phyloP scores from a whole-genome alignment of 2,329 filamentous ascomycete genomes.

The Epichloe sibirici region DNA sequence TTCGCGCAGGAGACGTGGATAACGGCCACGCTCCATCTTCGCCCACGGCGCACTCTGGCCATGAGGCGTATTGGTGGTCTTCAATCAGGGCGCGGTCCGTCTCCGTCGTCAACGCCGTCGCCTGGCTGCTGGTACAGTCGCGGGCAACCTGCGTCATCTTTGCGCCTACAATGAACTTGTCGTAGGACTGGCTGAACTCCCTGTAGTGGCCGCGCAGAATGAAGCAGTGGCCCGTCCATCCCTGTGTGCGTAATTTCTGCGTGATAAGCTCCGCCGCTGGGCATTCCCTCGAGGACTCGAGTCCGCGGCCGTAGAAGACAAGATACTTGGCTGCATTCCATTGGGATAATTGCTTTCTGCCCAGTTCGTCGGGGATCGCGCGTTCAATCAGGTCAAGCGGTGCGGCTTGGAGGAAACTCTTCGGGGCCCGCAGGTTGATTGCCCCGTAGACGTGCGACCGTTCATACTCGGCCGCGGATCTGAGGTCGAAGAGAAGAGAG shows the following conservation, averaged over 20 bases:
- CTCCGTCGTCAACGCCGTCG: constrained; percentile 8
- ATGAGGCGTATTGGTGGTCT: constrained; percentile 28
- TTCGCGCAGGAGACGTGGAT: constrained; percentile 26
- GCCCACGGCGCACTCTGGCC: constrained; percentile 30
- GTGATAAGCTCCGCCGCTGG: constrained; percentile 33
- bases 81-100: constrained; percentile 18
- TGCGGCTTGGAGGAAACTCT: constrained; percentile 34
- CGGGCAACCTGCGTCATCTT: constrained; percentile 30
- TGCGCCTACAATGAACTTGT: constrained; percentile 34
- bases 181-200: constrained; percentile 41
- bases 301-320: constrained; percentile 39
- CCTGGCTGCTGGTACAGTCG: constrained; percentile 23
- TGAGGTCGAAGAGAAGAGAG: constrained; percentile 37
- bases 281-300: constrained; percentile 39
- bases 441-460: constrained; percentile 39
- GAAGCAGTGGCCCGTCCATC: constrained; percentile 40
- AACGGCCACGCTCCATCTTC: constrained; percentile 28
- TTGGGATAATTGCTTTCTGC: constrained; percentile 31
- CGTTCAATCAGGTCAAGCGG: constrained; percentile 39
- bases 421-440: constrained; percentile 38
- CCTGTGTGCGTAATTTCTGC: constrained; percentile 31
- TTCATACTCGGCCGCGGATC: constrained; percentile 33
- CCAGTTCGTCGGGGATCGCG: constrained; percentile 36
- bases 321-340: constrained; percentile 36
- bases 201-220: constrained; percentile 43